Percentiles rank a stretch among this genome's conserved stretches.
phyloP scores from a whole-genome alignment of 805 yeast genomes.

The Nakazawaea wyomingensis region DNA sequence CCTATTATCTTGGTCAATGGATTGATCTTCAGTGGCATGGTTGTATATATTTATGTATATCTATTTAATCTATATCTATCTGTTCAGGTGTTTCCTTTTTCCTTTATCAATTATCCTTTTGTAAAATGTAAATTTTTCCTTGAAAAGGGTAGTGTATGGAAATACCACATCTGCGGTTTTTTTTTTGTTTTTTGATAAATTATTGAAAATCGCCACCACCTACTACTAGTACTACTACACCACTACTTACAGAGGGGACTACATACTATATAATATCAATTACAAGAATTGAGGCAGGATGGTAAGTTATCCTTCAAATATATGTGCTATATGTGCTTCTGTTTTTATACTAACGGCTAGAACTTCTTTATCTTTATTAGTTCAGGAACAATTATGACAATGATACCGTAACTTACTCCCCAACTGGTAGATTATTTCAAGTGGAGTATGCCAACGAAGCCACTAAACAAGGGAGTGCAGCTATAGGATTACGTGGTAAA shows the following conservation, averaged over 20 bases:
- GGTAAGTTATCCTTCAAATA: not conserved
- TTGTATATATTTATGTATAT: not conserved
- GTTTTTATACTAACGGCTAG: too few relatives aligned
- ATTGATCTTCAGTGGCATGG: slow-evolving; percentile 26
- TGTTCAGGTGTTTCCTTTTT: too few relatives aligned
- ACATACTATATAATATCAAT: not conserved
- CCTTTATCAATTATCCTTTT: too few relatives aligned
- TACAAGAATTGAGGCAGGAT: not conserved
- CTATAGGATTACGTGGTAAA: slow-evolving; percentile 87
- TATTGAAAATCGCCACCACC: slow-evolving; percentile 6
- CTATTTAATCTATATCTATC: not conserved
- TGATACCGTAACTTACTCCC: slow-evolving; percentile 96
- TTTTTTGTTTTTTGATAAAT: too few relatives aligned
- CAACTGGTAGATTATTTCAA: slow-evolving; percentile 89
- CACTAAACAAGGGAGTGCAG: slow-evolving; percentile 96
- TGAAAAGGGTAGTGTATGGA: too few relatives aligned
- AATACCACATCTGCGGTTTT: too few relatives aligned
- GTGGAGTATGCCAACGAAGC: slow-evolving; percentile 91
- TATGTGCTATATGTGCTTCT: too few relatives aligned
- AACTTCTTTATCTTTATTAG: too few relatives aligned
- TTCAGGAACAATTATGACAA: slow-evolving; percentile 98
- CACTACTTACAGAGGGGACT: too few relatives aligned
- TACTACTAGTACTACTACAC: too few relatives aligned
- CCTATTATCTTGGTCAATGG: slow-evolving; percentile 78
- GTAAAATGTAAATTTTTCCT: too few relatives aligned